These are phyloP conservation scores for Suillus placidus DNA, from an alignment of 768 basidiomycete species.

Conservation along the genomic window DNA sequence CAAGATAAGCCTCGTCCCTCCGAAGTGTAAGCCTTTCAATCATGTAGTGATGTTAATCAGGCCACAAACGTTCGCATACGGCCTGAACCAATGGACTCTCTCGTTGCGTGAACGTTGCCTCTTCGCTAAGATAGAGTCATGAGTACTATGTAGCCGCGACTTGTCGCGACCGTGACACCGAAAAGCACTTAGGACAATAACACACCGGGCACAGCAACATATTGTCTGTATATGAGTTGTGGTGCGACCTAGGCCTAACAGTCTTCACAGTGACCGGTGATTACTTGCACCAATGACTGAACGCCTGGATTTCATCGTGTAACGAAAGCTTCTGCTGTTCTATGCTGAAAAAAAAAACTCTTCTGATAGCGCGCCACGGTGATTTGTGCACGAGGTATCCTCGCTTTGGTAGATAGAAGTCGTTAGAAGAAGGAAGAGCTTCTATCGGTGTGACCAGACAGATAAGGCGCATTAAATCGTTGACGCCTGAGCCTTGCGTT, in stretches of 20 bases:
- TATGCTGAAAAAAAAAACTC: background rate
- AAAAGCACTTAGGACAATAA: background rate
- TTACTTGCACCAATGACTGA: slow-evolving; percentile 4
- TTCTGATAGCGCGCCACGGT: slow-evolving; percentile 7
- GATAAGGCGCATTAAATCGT: slow-evolving; percentile 6
- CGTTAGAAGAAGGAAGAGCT: background rate
- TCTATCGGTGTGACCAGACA: slow-evolving; percentile 6
- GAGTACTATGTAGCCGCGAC: background rate
- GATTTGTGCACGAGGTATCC: slow-evolving; percentile 10
- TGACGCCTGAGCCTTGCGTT: slow-evolving; percentile 8
- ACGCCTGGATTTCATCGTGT: slow-evolving; percentile 3
- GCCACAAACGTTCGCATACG: background rate
- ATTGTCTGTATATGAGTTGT: slow-evolving; percentile 2
- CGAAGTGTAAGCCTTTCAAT: background rate
- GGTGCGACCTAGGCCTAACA: background rate
- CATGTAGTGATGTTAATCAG: background rate
- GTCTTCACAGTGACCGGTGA: slow-evolving; percentile 3
- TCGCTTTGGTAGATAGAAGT: slow-evolving; percentile 7
- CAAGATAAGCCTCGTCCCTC: background rate
- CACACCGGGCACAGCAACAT: background rate
- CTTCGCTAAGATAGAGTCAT: background rate
- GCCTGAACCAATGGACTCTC: background rate
- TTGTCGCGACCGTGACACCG: no score
- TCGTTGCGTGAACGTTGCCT: background rate
- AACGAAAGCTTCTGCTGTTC: background rate